Evolutionary conservation across 495 filamentous ascomycete species (phyloP), one percentile per base, ranked within the genome.

Genomic region (Achaetomiella virescens): DNA sequence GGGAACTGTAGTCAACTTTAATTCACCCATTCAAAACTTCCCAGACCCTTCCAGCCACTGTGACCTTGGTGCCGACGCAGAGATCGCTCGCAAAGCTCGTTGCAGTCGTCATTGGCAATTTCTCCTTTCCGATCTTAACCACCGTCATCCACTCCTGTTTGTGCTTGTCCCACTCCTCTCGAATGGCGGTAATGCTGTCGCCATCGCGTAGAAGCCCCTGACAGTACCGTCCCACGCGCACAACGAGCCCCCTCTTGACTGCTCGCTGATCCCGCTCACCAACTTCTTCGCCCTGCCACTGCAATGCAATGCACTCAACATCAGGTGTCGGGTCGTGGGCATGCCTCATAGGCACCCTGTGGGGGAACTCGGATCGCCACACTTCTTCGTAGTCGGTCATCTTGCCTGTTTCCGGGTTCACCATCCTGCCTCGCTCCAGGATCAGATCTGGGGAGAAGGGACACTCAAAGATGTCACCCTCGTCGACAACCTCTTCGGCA

Each of bases 301-400:
- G 41, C 24, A 52, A 38, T 8, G 43, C 49, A 2, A 52, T 7
- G 20, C 50, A 45, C 35, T 20, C 25, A 7, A 21, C n/a, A 10
- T 53, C 57, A 20, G 45, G 43, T 10, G 52, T 40, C 43, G 57
- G 46, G 25, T 54, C 45, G 24, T 61, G 33, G 18, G 44, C 57
- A n/a, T 31, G 4, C 27, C 4, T 9, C 27, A 37, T 50, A 15
- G 62, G 47, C 24, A 67, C 55, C 9, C 57, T 57, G 45, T 74
- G 66, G 7, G 62, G 38, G 14, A 58, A 53, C 20, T 62, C 63
- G 10, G 63, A 63, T 17, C 48, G 52, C 81, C 81, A 84, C 1
- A 77, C 24, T 60, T 83, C 81, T 55, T 83, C 78, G 52, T 83
- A 83, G 0, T 72, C 70, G 9, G 69, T 68, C 52, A 69, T 62